These are phyloP conservation scores for Mucor lusitanicus DNA, from an alignment of 371 early-diverging fungal genomes.

Conservation along the genomic window DNA sequence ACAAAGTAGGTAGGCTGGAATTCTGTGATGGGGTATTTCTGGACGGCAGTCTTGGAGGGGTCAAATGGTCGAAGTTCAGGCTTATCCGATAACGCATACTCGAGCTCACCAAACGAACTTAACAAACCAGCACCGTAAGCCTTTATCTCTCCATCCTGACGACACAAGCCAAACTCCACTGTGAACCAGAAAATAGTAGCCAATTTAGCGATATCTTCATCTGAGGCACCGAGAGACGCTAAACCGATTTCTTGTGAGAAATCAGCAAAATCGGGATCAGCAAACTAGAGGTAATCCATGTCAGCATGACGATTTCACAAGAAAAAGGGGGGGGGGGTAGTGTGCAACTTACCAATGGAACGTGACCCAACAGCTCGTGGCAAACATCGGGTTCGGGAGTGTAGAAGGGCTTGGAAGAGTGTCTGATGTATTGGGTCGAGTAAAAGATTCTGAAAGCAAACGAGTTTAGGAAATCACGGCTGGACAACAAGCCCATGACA, in stretches of 20 bases:
- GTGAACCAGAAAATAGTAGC: constrained; percentile 96
- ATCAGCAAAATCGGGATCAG: constrained; percentile 95
- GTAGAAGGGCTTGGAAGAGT: constrained; percentile 88
- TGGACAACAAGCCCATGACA: constrained; percentile 93
- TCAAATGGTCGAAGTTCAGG: constrained; percentile 86
- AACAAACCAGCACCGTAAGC: constrained; percentile 96
- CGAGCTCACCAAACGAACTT: constrained; percentile 96
- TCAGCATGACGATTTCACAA: background rate
- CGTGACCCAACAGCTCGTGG: constrained; percentile 85
- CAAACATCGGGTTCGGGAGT: constrained; percentile 95
- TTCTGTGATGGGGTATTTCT: constrained; percentile 91
- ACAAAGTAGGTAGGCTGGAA: constrained; percentile 97
- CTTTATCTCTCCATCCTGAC: constrained; percentile 77
- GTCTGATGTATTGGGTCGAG: constrained; percentile 96
- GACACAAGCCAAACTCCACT: constrained; percentile 94
- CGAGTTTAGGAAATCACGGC: constrained; percentile 95
- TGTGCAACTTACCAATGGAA: constrained; percentile 45
- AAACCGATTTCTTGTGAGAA: constrained; percentile 96
- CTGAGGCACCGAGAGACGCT: constrained; percentile 91
- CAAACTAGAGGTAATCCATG: constrained; percentile 56
- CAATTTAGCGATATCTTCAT: constrained; percentile 88
- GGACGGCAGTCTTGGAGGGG: constrained; percentile 77
- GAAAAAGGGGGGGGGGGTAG: background rate
- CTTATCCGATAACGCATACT: constrained; percentile 82
- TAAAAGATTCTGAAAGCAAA: constrained; percentile 98